Evolutionary conservation across 2,329 filamentous ascomycete genomes (phyloP).

Genomic region (Plenodomus biglobosus): DNA sequence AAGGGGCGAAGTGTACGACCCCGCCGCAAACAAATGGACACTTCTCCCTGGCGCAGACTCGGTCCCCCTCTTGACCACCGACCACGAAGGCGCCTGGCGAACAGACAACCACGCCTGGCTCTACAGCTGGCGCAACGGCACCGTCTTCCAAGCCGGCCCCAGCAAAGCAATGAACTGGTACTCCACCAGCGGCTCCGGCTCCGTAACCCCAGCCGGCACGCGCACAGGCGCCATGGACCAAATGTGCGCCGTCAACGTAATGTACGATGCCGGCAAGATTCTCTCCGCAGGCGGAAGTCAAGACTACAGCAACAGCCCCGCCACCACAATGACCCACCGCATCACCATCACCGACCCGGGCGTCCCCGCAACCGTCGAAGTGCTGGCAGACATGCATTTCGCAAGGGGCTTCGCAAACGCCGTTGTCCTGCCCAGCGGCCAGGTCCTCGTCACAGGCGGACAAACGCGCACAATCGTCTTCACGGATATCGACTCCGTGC

Average conservation of each 20-base stretch:
- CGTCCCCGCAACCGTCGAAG: not conserved
- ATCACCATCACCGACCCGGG: not conserved
- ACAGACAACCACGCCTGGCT: conserved; percentile 50
- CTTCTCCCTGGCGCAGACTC: not conserved
- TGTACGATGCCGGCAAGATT: not conserved
- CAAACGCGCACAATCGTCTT: not conserved
- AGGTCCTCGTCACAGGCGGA: not conserved
- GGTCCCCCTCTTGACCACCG: not conserved
- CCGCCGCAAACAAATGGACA: not conserved
- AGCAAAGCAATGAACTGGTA: conserved; percentile 53
- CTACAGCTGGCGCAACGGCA: conserved; percentile 49
- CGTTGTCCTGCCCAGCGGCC: not conserved
- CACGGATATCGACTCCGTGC: not conserved
- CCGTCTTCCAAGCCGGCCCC: conserved; percentile 57
- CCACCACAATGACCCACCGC: not conserved
- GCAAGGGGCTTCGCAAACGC: not conserved
- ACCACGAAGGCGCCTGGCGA: not conserved
- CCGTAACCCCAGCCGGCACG: not conserved
- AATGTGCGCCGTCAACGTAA: not conserved
- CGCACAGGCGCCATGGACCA: not conserved
- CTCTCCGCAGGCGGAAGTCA: not conserved
- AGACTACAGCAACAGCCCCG: not conserved
- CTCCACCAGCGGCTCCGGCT: not conserved
- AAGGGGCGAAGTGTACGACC: not conserved
- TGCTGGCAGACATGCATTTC: not conserved